Evolutionary conservation across 495 filamentous ascomycete genomes (phyloP), one percentile per base, ranked within the genome.

Genomic region (Xylaria longipes): DNA sequence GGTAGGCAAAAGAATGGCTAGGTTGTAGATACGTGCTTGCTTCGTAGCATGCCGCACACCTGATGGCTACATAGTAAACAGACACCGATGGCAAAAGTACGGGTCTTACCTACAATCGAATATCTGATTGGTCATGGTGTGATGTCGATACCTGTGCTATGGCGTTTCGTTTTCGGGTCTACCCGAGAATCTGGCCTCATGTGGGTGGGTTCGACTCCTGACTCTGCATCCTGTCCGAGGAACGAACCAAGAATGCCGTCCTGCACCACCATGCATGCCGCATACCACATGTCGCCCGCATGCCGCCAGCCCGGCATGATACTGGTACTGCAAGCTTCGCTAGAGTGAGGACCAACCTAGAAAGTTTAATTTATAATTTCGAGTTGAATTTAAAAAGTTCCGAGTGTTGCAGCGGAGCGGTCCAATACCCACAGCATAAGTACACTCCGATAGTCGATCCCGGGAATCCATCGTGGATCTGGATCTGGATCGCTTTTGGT

Each of bases 201-300:
- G 37, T 3, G 35, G 27, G 50, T 29, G 39, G 62, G 62, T 48
- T 45, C 14, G 37, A 41, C 31, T 61, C 41, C 48, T 31, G 15
- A 15, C 54, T 57, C 27, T n/a, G 61, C 61, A 43, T 46, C 39
- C 37, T 41, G 1, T 20, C 54, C 25, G 31, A 56, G 52, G 25
- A n/a, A n/a, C n/a, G n/a, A n/a, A 20, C 29, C 54, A 57, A 57
- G 54, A 33, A 33, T 33, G 12, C 17, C 3, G 54, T 20, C 27
- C 54, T 57, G 54, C 54, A 57, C 29, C 54, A 33, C 54, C 56
- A n/a, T 60, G 31, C 56, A 60, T 60, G 46, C 46, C 25, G 56
- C 56, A 60, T 35, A 20, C 14, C 43, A 15, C 46, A 50, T 20
- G 46, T n/a, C n/a, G n/a, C n/a, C 7, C 8, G 56, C 56, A 37